Conservation (phyloP, 2,329 filamentous ascomycete species). For the Nannizzia gypsea region DNA sequence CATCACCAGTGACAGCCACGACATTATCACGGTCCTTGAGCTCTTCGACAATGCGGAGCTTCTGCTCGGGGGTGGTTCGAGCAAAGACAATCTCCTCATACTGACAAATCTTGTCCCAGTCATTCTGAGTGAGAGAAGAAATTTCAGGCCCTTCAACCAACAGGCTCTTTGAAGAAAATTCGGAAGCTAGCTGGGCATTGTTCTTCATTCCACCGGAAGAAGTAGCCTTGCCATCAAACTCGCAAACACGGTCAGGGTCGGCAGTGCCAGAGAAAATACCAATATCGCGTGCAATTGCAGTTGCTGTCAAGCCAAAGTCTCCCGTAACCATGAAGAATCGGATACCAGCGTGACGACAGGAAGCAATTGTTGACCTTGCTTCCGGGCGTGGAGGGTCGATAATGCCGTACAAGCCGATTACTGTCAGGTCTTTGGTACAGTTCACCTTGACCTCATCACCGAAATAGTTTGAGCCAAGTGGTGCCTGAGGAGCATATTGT, state of each 20-base stretch:
- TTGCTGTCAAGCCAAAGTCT: slow-evolving; percentile 63
- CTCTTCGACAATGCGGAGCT: slow-evolving; percentile 65
- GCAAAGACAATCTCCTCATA: slow-evolving; percentile 68
- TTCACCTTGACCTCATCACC: slow-evolving; percentile 46
- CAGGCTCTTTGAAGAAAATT: slow-evolving; percentile 38
- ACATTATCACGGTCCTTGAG: slow-evolving; percentile 51
- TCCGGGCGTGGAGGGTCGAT: slow-evolving; percentile 51
- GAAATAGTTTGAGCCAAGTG: slow-evolving; percentile 33
- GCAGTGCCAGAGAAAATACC: slow-evolving; percentile 66
- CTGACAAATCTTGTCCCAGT: slow-evolving; percentile 54
- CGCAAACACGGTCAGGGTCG: slow-evolving; percentile 36
- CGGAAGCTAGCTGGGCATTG: slow-evolving; percentile 14
- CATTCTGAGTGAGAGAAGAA: slow-evolving; percentile 50
- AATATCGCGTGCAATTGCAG: slow-evolving; percentile 60
- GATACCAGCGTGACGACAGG: not conserved
- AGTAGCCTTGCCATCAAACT: slow-evolving; percentile 43
- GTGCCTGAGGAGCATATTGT: slow-evolving; percentile 42
- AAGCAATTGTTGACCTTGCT: slow-evolving; percentile 38
- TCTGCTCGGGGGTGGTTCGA: slow-evolving; percentile 65
- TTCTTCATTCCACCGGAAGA: slow-evolving; percentile 17
- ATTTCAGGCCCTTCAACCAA: slow-evolving; percentile 56
- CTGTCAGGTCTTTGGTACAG: slow-evolving; percentile 38
- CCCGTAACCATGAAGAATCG: slow-evolving; percentile 48
- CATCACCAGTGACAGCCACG: slow-evolving; percentile 43
- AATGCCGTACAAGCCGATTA: slow-evolving; percentile 48